These are phyloP conservation scores for Eucalyptus pauciflora DNA, from an alignment of 345 rosid genomes.

Conservation along the genomic window DNA sequence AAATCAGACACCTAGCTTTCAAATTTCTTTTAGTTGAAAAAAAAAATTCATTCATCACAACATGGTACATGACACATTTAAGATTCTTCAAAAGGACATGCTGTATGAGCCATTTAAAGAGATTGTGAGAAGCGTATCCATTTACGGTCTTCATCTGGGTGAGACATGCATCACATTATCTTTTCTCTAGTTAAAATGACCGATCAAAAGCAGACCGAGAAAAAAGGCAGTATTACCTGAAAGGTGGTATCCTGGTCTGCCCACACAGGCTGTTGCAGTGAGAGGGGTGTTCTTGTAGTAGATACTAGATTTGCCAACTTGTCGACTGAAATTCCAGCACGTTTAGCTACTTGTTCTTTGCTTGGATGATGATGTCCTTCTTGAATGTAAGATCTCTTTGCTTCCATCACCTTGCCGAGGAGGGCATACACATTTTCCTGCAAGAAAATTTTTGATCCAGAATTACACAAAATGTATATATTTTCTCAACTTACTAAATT, in stretches of 20 bases:
- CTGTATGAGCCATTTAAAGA: not conserved
- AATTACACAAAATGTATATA: not conserved
- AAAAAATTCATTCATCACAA: not conserved
- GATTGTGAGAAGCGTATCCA: not conserved
- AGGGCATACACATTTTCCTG: constrained; percentile 56
- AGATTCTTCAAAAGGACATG: not conserved
- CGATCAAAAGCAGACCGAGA: not conserved
- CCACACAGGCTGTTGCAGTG: constrained; percentile 73
- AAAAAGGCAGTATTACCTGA: constrained; percentile 34
- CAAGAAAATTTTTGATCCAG: not conserved
- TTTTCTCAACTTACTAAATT: not conserved
- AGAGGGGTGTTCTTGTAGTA: constrained; percentile 49
- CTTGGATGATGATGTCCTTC: constrained; percentile 52
- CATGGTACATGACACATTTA: not conserved
- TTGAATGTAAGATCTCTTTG: constrained; percentile 36
- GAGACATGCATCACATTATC: not conserved
- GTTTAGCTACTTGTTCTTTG: constrained; percentile 55
- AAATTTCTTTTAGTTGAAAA: not conserved
- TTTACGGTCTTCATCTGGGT: not conserved
- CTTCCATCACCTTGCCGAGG: constrained; percentile 50
- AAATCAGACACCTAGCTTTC: not conserved
- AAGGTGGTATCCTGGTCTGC: constrained; percentile 58
- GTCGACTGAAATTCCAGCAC: constrained; percentile 53
- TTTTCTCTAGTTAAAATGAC: not conserved
- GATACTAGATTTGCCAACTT: constrained; percentile 41